Evolutionary conservation across 2,329 filamentous ascomycete species (phyloP).

Genomic region (Microcera coccophila): DNA sequence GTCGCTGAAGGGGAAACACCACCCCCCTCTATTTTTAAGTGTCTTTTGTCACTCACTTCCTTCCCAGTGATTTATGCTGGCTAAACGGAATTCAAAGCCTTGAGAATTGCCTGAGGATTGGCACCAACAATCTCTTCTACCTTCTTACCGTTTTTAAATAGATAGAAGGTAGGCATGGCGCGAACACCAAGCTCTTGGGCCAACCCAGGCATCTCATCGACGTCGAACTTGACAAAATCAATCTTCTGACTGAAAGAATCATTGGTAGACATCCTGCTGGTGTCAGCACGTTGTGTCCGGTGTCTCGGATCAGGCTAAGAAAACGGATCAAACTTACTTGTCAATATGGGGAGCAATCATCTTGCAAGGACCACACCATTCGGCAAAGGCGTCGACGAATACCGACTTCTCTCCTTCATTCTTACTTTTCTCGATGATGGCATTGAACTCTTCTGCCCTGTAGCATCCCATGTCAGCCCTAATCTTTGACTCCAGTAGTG

Average conservation of each 20-base stretch:
- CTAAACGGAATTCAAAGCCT: conserved; percentile 5
- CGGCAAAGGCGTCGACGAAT: conserved; percentile 61
- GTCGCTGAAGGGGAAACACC: too few relatives aligned
- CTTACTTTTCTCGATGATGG: conserved; percentile 47
- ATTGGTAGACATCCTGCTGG: conserved; percentile 23
- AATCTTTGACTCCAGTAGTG: not conserved
- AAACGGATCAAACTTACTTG: conserved; percentile 22
- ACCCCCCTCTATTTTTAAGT: not conserved
- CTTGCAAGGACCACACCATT: conserved; percentile 95
- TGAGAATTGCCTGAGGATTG: conserved; percentile 50
- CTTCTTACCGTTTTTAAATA: conserved; percentile 79
- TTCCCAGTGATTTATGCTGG: too few relatives aligned
- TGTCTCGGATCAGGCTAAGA: too few relatives aligned
- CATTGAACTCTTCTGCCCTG: conserved; percentile 58
- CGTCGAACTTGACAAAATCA: conserved; percentile 86
- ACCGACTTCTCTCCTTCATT: conserved; percentile 55
- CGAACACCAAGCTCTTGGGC: conserved; percentile 74
- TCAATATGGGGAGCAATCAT: conserved; percentile 71
- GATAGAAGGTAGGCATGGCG: conserved; percentile 87
- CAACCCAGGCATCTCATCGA: conserved; percentile 74
- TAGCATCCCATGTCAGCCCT: not conserved
- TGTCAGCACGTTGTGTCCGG: not conserved
- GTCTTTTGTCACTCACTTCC: too few relatives aligned
- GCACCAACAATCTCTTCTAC: conserved; percentile 73
- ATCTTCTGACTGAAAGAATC: conserved; percentile 54